Base-by-base conservation (phyloP, 495 filamentous ascomycete species). In the Aspergillus steynii region DNA sequence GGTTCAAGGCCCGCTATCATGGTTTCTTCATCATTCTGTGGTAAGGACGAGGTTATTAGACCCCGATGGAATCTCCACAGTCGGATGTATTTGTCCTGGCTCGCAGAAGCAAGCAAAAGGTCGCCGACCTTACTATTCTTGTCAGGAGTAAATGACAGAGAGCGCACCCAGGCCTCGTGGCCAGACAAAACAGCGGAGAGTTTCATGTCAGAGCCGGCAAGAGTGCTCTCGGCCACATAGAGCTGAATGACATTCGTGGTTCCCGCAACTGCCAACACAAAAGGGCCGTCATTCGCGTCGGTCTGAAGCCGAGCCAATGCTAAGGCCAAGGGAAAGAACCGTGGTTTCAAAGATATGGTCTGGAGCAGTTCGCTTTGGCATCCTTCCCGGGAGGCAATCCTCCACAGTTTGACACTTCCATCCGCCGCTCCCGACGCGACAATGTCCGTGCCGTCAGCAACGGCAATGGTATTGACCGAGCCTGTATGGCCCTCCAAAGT, bases 41-140 rank as follows among this genome's bases (percentile, higher is more conserved):
- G 65, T 8, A 68, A 61, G 45, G 66, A 60, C 53, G 63, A 60
- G 10, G 61, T 64, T 45, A 73, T 72, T 71, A 85, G 83, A 15
- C 89, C 90, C 55, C 84, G 81, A 56, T 88, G 90, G 27, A 98
- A 71, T 52, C 93, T 85, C 96, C 95, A 99, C 27, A 99, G 81
- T 47, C 95, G 88, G 70, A 98, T 89, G 66, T 97, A 99, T 73
- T 94, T 97, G 67, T 99, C 95, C 74, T 99, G 95, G 69, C 93
- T 96, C 6, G 93, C 93, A 28, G 94, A 97, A 2, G 96, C 92
- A 12, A 99, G 80, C 52, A 98, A 74, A 15, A 98, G 70, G 72
- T 96, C 92, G 49, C 82, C 83, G 3, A 71, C 73, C 10, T 74
- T 71, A 25, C 72, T 73, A n/a, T 72, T 68, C 46, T 73, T 84